phyloP scores from a whole-genome alignment of 202 grass and related monocot species.

The Bolboschoenoplectus hybrid region DNA sequence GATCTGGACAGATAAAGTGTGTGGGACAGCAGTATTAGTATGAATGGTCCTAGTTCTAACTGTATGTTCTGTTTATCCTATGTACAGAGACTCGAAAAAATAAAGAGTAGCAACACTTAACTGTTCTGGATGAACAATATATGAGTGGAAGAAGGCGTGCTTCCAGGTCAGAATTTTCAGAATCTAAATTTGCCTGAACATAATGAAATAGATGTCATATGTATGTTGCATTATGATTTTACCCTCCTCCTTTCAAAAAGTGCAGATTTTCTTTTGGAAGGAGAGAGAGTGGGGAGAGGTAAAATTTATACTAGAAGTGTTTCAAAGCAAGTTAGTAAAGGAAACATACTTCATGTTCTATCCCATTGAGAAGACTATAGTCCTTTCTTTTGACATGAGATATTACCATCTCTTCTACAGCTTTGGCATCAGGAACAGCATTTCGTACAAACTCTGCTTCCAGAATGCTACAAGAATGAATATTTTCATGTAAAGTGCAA shows the following conservation, averaged over 20 bases:
- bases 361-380: constrained; percentile 61
- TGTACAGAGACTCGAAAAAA: not conserved
- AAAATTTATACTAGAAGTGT: constrained; percentile 25
- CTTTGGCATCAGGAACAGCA: constrained; percentile 85
- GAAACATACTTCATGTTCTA: constrained; percentile 66
- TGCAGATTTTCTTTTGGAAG: not conserved
- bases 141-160: constrained; percentile 88
- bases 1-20: not conserved
- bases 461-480: constrained; percentile 99
- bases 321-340: constrained; percentile 29
- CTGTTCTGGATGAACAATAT: constrained; percentile 90
- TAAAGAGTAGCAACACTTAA: constrained; percentile 47
- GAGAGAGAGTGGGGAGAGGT: not conserved
- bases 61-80: not conserved
- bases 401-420: constrained; percentile 73
- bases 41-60: not conserved
- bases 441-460: constrained; percentile 96
- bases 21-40: not conserved
- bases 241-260: not conserved
- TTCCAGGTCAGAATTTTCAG: constrained; percentile 74
- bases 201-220: constrained; percentile 5
- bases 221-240: not conserved
- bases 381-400: constrained; percentile 63
- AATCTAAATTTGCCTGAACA: constrained; percentile 59
- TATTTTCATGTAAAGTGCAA: constrained; percentile 69